These are phyloP conservation scores for Asterella californica DNA, from an alignment of 225 moss, liverwort and hornwort species.

Conservation along the genomic window DNA sequence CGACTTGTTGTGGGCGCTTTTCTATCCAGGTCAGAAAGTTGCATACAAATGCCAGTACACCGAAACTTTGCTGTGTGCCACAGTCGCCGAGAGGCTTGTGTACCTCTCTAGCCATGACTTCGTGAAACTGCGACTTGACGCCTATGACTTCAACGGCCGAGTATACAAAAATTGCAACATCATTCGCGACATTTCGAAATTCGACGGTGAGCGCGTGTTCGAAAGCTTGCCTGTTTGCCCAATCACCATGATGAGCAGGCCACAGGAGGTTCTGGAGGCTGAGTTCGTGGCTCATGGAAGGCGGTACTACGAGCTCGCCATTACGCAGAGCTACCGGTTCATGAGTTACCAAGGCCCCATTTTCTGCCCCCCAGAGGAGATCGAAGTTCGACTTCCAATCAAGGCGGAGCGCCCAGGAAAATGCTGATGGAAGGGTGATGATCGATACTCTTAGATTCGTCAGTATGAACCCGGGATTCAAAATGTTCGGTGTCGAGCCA, in stretches of 20 bases:
- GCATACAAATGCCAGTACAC: slow-evolving; percentile 31
- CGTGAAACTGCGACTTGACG: slow-evolving; percentile 1
- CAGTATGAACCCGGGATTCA: slow-evolving; percentile 1
- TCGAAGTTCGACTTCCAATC: neutral
- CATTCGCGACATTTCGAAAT: neutral
- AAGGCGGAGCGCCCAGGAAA: neutral
- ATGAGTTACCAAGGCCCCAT: slow-evolving; percentile 26
- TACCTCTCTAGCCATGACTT: neutral
- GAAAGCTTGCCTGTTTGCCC: slow-evolving; percentile 23
- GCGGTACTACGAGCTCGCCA: slow-evolving; percentile 18
- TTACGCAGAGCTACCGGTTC: slow-evolving; percentile 14
- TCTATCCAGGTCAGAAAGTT: slow-evolving; percentile 24
- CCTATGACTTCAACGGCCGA: slow-evolving; percentile 14
- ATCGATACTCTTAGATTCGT: slow-evolving; percentile 53
- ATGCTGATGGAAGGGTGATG: slow-evolving; percentile 61
- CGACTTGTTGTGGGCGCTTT: slow-evolving; percentile 35
- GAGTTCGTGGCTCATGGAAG: slow-evolving; percentile 24
- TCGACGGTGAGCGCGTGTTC: slow-evolving; percentile 12
- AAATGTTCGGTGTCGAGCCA: too few species aligned
- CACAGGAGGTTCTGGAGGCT: slow-evolving; percentile 12
- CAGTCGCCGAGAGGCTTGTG: neutral
- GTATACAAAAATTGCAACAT: slow-evolving; percentile 3
- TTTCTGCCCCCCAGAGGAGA: neutral
- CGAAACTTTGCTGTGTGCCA: slow-evolving; percentile 15
- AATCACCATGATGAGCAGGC: slow-evolving; percentile 3